Percentiles rank a stretch among this genome's conserved stretches.
phyloP scores from a whole-genome alignment of 164 flowering plant species.

The Tinospora cordifolia region DNA sequence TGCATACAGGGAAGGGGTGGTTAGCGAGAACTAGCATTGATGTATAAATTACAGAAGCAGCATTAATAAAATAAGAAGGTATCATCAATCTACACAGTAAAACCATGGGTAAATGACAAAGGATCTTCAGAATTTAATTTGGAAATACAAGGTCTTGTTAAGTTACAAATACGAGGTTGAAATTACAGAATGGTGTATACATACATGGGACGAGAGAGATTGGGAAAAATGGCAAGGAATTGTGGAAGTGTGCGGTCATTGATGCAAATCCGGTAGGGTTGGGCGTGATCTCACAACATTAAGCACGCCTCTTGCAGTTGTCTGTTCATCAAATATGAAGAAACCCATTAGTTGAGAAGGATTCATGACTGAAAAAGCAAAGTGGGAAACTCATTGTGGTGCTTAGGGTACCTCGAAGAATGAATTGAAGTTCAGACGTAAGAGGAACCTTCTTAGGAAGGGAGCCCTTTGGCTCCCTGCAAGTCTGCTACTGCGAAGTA shows the following conservation, averaged over 20 bases:
- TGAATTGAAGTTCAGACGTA: slow-evolving; percentile 86
- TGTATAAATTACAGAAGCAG: no score
- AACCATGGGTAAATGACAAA: neutral
- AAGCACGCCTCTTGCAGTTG: slow-evolving; percentile 85
- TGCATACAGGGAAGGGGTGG: neutral
- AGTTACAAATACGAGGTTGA: neutral
- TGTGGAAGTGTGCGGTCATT: slow-evolving; percentile 7
- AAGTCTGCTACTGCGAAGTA: slow-evolving; percentile 88
- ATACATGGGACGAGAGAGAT: neutral
- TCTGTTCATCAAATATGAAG: slow-evolving; percentile 35
- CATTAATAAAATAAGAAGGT: neutral
- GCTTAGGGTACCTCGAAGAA: slow-evolving; percentile 71
- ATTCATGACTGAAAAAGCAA: neutral
- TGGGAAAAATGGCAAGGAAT: neutral
- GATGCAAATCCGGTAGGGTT: slow-evolving; percentile 34
- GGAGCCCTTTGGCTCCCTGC: slow-evolving; percentile 99
- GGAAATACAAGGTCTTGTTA: no score
- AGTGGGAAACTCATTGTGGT: neutral
- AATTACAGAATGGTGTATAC: neutral
- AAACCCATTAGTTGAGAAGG: neutral
- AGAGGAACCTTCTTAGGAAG: slow-evolving; percentile 77
- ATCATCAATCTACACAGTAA: neutral
- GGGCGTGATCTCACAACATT: slow-evolving; percentile 78
- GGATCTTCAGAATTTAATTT: neutral
- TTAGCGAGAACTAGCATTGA: neutral